These are phyloP conservation scores for Chromosphaera perkinsii DNA, from an alignment of 208 protist species.

Conservation along the genomic window DNA sequence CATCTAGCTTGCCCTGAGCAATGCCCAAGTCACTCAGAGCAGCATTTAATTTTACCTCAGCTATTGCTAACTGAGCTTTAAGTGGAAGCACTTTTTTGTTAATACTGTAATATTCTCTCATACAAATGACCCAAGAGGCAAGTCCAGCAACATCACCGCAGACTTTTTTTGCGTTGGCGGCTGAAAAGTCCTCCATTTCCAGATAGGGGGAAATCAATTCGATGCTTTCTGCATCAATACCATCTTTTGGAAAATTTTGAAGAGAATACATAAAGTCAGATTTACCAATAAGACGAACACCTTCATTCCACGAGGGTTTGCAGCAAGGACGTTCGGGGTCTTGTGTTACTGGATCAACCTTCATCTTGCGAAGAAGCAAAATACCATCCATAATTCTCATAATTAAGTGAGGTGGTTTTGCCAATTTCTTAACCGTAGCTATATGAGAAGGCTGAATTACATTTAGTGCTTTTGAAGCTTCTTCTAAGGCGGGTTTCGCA, in stretches of 20 bases:
- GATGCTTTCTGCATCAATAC: constrained; percentile 95
- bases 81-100: constrained; percentile 26
- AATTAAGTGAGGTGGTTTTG: no score
- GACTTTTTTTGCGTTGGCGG: constrained; percentile 69
- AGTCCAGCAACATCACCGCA: constrained; percentile 25
- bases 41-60: constrained; percentile 17
- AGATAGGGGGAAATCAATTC: constrained; percentile 94
- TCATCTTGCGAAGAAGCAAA: no score
- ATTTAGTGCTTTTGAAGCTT: no score
- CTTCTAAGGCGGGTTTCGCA: no score
- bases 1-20: constrained; percentile 84
- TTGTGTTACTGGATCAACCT: no score
- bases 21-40: constrained; percentile 85
- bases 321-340: constrained; percentile 44
- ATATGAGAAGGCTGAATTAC: no score
- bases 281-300: constrained; percentile 50
- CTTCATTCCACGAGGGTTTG: constrained; percentile 11
- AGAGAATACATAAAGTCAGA: constrained; percentile 54
- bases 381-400: no score
- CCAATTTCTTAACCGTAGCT: no score
- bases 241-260: constrained; percentile 69
- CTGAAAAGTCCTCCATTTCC: constrained; percentile 84
- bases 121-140: constrained; percentile 3
- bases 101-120: constrained; percentile 11
- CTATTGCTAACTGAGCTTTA: constrained; percentile 19